A percentile compares a stretch with the other conserved stretches of the same genome.
These are phyloP conservation scores for Ganoderma sinense DNA, from an alignment of 1,284 basidiomycete species.

Conservation along the genomic window DNA sequence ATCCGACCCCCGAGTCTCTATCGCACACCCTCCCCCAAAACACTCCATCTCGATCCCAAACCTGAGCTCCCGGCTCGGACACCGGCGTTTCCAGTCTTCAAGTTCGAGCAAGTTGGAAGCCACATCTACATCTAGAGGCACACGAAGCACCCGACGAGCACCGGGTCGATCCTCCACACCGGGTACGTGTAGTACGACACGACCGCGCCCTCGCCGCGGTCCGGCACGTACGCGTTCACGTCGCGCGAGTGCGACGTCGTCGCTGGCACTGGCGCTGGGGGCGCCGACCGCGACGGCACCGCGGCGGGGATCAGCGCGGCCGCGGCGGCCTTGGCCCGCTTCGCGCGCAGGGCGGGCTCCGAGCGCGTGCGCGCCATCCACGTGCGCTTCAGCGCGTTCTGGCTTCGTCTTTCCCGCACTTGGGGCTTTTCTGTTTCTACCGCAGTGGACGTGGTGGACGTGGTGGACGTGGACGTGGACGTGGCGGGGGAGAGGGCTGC, in stretches of 20 bases:
- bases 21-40: too few species aligned
- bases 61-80: too few species aligned
- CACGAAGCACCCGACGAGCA: slow-evolving; percentile 23
- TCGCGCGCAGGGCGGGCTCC: slow-evolving; percentile 1
- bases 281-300: background rate
- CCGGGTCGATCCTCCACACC: slow-evolving; percentile 23
- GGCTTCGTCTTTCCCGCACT: background rate
- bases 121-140: slow-evolving; percentile 4
- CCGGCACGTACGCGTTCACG: background rate
- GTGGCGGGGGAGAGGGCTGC: too few species aligned
- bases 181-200: slow-evolving; percentile 17
- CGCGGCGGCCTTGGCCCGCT: slow-evolving; percentile 1
- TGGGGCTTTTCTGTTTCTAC: background rate
- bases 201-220: background rate
- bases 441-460: background rate
- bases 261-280: too few species aligned
- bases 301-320: background rate
- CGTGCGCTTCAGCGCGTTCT: slow-evolving; percentile 1
- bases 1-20: too few species aligned
- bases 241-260: background rate
- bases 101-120: too few species aligned
- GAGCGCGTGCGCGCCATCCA: slow-evolving; percentile 8
- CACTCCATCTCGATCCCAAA: too few species aligned
- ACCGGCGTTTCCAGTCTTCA: too few species aligned
- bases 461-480: too few species aligned